Conservation (phyloP, 2,329 filamentous ascomycete genomes). For the Teratosphaeria viscida region DNA sequence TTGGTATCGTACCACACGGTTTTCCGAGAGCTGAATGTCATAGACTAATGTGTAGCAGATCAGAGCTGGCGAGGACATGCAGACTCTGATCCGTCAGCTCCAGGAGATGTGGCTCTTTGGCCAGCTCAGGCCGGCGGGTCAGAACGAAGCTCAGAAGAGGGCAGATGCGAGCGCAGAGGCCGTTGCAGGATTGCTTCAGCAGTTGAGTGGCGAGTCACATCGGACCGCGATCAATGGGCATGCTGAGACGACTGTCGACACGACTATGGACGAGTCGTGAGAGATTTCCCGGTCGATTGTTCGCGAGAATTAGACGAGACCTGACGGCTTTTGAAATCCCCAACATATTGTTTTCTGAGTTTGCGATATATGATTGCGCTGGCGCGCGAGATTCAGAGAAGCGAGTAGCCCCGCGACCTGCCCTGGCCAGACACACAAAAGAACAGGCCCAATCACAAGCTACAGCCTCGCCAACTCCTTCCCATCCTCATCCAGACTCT, state of each 20-base stretch:
- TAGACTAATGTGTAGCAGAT: conserved; percentile 31
- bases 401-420: not conserved
- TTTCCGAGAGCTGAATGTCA: not conserved
- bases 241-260: not conserved
- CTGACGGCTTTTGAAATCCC: not conserved
- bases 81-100: conserved; percentile 49
- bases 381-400: too few species aligned
- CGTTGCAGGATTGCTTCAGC: conserved; percentile 36
- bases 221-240: not conserved
- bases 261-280: not conserved
- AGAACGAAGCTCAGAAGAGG: conserved; percentile 30
- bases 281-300: too few species aligned
- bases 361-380: too few species aligned
- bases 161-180: conserved; percentile 38
- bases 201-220: conserved; percentile 4
- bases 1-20: conserved; percentile 36
- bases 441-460: not conserved
- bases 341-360: not conserved
- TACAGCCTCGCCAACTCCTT: not conserved
- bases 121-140: conserved; percentile 47
- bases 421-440: too few species aligned
- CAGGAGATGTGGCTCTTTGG: conserved; percentile 61
- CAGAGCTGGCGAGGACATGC: conserved; percentile 51
- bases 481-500: conserved; percentile 8
- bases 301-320: not conserved